Base-by-base conservation (phyloP, 495 filamentous ascomycete genomes). In the Penicillium pulvis region DNA sequence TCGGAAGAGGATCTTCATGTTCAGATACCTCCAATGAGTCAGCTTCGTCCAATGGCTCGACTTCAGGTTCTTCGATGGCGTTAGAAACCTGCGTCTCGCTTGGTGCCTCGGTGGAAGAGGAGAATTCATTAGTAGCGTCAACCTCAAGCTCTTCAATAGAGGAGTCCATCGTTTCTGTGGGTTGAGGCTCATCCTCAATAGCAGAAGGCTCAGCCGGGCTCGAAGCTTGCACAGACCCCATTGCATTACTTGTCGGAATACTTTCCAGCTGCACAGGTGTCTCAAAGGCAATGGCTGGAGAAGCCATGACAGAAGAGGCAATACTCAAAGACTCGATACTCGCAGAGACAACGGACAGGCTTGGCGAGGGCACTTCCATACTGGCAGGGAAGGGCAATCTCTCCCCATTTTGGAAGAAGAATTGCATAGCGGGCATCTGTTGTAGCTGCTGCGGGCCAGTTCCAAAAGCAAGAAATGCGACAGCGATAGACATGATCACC, bases 401-500 rank as follows among this genome's bases (percentile, higher is more conserved):
- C 12, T 33, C 28, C 10, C 6, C 19, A 6, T 28, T 36, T 19
- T 52, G 20, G 36, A 17, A 54, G 33, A 71, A 68, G 1, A 58
- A 56, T 16, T 49, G 57, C 11, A 69, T 31, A 8, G 62, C 45
- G 16, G 64, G 55, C 14, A 41, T 17, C 6, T 49, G 59, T 4
- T 39, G 23, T 11, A 26, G 39, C 17, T 56, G 55, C 20, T 55
- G 62, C 9, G 69, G 57, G 1, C 52, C 35, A 50, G 61, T 58
- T 6, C 68, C 64, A 4, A 74, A 58, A 5, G 79, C 78, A 10
- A 89, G 73, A n/a, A 87, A 70, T 1, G 84, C 66, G 10, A 89
- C 75, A 11, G 90, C 67, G 7, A 86, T 31, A 55, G 83, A 83
- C 26, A 93, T 77, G 3, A 87, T 55, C 1, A 81, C 73, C 46